phyloP scores from a whole-genome alignment of 2,329 filamentous ascomycete species.

The Stagonosporopsis vannaccii region DNA sequence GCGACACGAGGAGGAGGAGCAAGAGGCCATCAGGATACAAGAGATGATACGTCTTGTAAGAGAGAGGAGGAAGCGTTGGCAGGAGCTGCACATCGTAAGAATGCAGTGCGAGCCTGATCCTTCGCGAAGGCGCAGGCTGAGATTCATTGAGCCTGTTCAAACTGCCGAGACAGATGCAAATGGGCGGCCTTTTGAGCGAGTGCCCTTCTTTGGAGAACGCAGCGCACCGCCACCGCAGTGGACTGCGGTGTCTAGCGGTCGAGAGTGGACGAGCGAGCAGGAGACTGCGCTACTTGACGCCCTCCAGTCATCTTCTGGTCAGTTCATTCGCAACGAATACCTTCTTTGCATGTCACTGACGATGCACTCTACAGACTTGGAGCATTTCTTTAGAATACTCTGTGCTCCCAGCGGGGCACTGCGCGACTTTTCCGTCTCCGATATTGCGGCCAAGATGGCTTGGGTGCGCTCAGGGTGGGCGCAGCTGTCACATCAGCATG shows the following conservation, averaged over 20 bases:
- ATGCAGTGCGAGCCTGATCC: slow-evolving; percentile 35
- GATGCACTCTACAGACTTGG: slow-evolving; percentile 27
- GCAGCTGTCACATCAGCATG: slow-evolving; percentile 23
- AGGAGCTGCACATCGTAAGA: slow-evolving; percentile 37
- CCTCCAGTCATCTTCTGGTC: slow-evolving; percentile 36
- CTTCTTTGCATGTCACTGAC: neutral
- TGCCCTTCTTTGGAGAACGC: slow-evolving; percentile 48
- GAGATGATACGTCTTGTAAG: slow-evolving; percentile 2
- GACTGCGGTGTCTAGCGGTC: slow-evolving; percentile 18
- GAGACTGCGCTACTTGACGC: slow-evolving; percentile 43
- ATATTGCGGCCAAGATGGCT: slow-evolving; percentile 17
- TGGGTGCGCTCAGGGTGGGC: slow-evolving; percentile 28
- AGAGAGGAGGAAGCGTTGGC: slow-evolving; percentile 36
- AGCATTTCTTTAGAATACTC: slow-evolving; percentile 37
- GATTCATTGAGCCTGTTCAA: slow-evolving; percentile 23
- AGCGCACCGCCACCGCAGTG: slow-evolving; percentile 27
- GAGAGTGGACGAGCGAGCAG: slow-evolving; percentile 44
- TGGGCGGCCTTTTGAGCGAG: slow-evolving; percentile 49
- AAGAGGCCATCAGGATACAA: slow-evolving; percentile 5
- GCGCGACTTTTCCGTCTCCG: slow-evolving; percentile 38
- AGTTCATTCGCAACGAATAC: slow-evolving; percentile 2
- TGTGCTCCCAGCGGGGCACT: slow-evolving; percentile 35
- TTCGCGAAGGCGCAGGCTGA: slow-evolving; percentile 16
- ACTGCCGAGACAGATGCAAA: slow-evolving; percentile 48
- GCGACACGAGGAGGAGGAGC: slow-evolving; percentile 14